Base-by-base conservation (phyloP, 1,284 basidiomycete genomes). In the Sporisorium scitamineum region DNA sequence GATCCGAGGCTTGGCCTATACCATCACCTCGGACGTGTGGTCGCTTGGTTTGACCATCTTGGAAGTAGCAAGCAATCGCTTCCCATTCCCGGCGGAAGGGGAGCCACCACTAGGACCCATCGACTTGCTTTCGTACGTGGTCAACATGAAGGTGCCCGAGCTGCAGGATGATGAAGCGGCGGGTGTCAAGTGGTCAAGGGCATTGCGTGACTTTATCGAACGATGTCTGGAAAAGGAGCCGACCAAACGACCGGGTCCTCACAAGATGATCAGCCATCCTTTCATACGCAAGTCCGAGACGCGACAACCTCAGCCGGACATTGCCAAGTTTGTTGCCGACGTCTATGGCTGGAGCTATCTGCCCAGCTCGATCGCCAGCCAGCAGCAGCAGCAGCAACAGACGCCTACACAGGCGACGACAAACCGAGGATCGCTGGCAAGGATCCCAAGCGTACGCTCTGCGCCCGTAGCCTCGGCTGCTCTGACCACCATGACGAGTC, bases 1-100 rank as follows among this genome's bases (percentile, higher is more conserved):
- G 55, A 95, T 98, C 79, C 91, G 90, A 61, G 95, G 95, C 9
- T 89, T 92, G 62, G 90, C 92, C 57, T 98, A 98, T 86, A 93
- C 92, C 29, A 97, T 97, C 84, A 91, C 92, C 58, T 94, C 95
- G 24, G 95, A 99, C 85, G 95, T 99, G n/a, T 99, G 95, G 95
- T 97, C 95, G 1, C 92, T 94, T 31, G 96, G 95, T 24, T 90
- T 99, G 44, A 93, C 95, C 0, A 89, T 99, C 27, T 89, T 98
- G 70, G 96, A 99, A 86, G 90, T 99, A 24, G 93, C 95, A 1
- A 91, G 94, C 85, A 95, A 97, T 83, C 91, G 92, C 18, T 97
- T 96, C 88, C 97, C 97, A 1, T 98, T 97, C 88, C 94, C 95
- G 1, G 91, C 90, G 51, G 95, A 97, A 72, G 88, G 88, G 20